Evolutionary conservation across 257 asterid species (phyloP).

Genomic region (Buddleja alternifolia): DNA sequence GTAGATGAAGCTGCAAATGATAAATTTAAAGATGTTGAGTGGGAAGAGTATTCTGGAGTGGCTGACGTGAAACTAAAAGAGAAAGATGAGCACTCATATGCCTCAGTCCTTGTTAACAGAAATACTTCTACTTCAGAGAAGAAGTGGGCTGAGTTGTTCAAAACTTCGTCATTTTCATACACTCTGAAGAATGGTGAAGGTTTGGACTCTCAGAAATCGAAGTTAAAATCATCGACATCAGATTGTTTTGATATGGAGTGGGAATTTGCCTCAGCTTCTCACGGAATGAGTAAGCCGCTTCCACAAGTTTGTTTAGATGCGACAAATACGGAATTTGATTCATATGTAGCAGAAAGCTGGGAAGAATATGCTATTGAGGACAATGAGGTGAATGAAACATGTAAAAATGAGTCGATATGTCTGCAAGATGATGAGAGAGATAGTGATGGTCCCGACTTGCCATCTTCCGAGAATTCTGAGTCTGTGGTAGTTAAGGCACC

Average conservation of each 20-base stretch:
- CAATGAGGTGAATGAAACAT: constrained; percentile 25
- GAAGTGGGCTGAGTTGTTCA: constrained; percentile 57
- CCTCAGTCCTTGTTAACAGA: constrained; percentile 14
- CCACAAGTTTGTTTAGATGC: constrained; percentile 32
- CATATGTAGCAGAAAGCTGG: constrained; percentile 33
- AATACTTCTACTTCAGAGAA: constrained; percentile 29
- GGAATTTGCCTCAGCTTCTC: constrained; percentile 31
- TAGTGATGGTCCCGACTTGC: background rate
- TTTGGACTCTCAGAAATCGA: constrained; percentile 1
- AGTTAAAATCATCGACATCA: background rate
- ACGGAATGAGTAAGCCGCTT: constrained; percentile 21
- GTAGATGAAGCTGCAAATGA: constrained; percentile 20
- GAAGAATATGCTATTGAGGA: constrained; percentile 27
- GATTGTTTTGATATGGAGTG: constrained; percentile 23
- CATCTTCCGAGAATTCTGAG: constrained; percentile 13
- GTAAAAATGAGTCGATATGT: constrained; percentile 10
- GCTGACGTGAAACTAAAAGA: constrained; percentile 13
- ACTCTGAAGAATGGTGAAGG: background rate
- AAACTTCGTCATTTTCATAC: constrained; percentile 35
- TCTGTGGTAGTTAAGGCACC: constrained; percentile 24
- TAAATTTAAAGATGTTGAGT: constrained; percentile 8
- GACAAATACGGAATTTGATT: constrained; percentile 25
- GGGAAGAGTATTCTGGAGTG: constrained; percentile 16
- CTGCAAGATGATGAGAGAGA: constrained; percentile 30
- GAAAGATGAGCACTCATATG: constrained; percentile 28